Evolutionary conservation across 305 asterid genomes (phyloP), one percentile per base, ranked within the genome.

Genomic region (Fraxinus greggii): DNA sequence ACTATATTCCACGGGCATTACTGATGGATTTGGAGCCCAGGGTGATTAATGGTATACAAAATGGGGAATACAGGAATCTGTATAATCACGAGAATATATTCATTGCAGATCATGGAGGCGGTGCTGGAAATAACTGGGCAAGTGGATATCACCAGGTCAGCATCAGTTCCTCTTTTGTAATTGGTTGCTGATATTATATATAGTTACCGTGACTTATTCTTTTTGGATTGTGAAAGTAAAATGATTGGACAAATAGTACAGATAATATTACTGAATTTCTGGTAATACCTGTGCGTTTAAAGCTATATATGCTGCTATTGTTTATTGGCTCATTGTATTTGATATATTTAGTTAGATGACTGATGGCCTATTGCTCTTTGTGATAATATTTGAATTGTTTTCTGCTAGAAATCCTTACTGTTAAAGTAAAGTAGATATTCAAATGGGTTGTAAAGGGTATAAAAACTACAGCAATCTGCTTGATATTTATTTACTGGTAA

Each of bases 121-220:
- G 99, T 84, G 99, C 99, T 82, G 98, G 99, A 73, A 97, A 97
- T 85, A 97, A 97, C 70, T 97, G 99, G 99, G 99, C 97, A 78
- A 97, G 99, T 88, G 99, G 98, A 80, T 97, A 97, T 85, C 97
- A 94, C 90, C 99, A 94, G 98, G 98, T 94, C 72, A 26, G 81
- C 72, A 56, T 70, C 54, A 76, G 29, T 82, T 67, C 75, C 74
- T 80, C 40, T 56, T 65, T 45, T 38, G 36, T 74, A 76, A 21
- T 38, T 33, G 63, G 10, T 0, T 75, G 56, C 23, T 77, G 33
- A 13, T 3, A 65, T 28, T 26, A 13, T 28, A 77, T 72, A 15
- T 23, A 32, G 17, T 54, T 63, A 61, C 6, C 32, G 78, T 84
- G 23, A 15, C 24, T 10, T 59, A 69, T 31, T 31, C 6, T 81